phyloP scores from a whole-genome alignment of 495 filamentous ascomycete genomes.

The Penicillium egyptiacum region DNA sequence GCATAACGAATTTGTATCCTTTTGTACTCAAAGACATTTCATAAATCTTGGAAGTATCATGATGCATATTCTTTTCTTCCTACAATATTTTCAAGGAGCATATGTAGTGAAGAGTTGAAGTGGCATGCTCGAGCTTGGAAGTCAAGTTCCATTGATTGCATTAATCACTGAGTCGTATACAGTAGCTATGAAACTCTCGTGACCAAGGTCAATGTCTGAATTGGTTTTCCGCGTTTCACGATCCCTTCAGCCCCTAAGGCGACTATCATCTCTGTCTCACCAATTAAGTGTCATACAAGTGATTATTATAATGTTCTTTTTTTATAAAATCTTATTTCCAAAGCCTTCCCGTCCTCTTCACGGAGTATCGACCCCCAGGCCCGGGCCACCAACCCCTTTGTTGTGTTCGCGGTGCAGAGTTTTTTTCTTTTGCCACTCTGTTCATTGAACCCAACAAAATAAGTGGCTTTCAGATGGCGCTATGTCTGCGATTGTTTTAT shows the following conservation, averaged over 20 bases:
- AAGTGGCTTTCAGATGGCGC: slow-evolving; percentile 8
- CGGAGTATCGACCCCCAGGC: slow-evolving; percentile 2
- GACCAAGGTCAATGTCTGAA: slow-evolving; percentile 1
- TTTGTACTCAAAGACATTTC: neutral
- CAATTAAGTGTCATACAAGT: neutral
- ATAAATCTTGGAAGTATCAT: neutral
- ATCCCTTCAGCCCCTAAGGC: slow-evolving; percentile 9
- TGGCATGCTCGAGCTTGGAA: neutral
- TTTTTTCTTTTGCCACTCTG: slow-evolving; percentile 12
- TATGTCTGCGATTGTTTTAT: neutral
- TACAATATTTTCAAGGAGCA: neutral
- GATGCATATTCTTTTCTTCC: neutral
- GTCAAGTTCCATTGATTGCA: no score
- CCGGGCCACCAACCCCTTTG: slow-evolving; percentile 13
- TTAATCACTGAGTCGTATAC: no score
- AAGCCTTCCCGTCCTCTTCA: neutral
- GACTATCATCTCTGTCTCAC: slow-evolving; percentile 12
- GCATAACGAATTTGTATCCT: neutral
- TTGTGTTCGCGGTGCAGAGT: slow-evolving; percentile 9
- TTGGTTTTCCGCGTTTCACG: slow-evolving; percentile 11
- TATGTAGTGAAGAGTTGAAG: neutral
- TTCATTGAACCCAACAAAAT: slow-evolving; percentile 12
- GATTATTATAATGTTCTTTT: neutral
- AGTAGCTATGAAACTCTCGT: no score
- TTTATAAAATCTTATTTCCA: neutral